Percentiles rank a stretch among this genome's conserved stretches.
Evolutionary conservation across 2,329 filamentous ascomycete species (phyloP).

Genomic region (Colletotrichum noveboracense): DNA sequence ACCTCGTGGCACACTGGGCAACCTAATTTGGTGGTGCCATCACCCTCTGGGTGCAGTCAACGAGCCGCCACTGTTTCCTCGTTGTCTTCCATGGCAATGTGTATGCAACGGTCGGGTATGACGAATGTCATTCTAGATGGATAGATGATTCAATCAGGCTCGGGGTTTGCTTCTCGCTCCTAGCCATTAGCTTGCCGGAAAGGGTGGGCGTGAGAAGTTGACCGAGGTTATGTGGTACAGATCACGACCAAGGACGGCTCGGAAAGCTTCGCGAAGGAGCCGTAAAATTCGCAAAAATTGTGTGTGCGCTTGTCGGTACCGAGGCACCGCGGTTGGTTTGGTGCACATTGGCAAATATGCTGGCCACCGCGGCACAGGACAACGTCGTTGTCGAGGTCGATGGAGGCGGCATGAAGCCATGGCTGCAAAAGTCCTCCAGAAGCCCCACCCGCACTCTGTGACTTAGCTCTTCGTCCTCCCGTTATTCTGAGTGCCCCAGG

Average conservation of each 20-base stretch:
- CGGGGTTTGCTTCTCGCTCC: neutral
- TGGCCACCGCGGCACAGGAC: neutral
- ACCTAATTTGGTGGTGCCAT: constrained; percentile 16
- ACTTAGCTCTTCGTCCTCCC: neutral
- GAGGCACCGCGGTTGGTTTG: neutral
- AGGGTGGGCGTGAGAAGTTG: neutral
- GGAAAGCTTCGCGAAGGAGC: neutral
- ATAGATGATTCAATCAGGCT: neutral
- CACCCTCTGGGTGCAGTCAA: neutral
- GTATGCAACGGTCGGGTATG: neutral
- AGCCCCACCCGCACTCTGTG: neutral
- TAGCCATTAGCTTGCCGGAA: neutral
- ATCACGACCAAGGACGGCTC: neutral
- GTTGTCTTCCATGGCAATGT: neutral
- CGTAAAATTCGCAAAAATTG: neutral
- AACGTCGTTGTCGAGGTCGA: neutral
- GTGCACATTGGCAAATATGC: neutral
- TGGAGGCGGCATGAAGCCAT: neutral
- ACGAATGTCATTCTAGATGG: neutral
- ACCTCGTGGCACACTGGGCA: constrained; percentile 11
- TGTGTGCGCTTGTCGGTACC: neutral
- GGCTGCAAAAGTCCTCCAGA: constrained; percentile 4
- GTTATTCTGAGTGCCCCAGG: neutral
- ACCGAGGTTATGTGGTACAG: neutral
- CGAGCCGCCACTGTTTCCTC: neutral